Evolutionary conservation across 2,329 filamentous ascomycete genomes (phyloP).

Genomic region (Helotiales sp.): DNA sequence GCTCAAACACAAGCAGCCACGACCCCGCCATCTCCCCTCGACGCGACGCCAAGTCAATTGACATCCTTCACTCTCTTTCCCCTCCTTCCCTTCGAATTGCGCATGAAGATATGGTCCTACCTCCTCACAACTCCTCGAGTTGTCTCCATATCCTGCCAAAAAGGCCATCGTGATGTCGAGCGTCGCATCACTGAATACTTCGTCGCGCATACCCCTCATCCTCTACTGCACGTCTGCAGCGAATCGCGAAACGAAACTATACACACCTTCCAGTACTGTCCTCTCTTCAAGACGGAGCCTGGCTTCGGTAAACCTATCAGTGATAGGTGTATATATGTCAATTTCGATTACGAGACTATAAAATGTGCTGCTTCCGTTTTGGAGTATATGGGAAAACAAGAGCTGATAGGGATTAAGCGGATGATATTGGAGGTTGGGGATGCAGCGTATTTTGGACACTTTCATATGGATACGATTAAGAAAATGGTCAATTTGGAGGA

Average conservation of each 20-base stretch:
- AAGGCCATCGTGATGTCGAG: slow-evolving; percentile 1
- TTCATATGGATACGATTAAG: slow-evolving; percentile 26
- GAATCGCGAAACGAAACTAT: slow-evolving; percentile 34
- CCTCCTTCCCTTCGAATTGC: slow-evolving; percentile 30
- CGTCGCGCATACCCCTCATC: slow-evolving; percentile 25
- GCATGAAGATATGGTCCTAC: slow-evolving; percentile 30
- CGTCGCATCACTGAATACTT: slow-evolving; percentile 19
- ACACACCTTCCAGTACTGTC: slow-evolving; percentile 16
- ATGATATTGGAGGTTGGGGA: slow-evolving; percentile 28
- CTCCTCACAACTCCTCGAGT: slow-evolving; percentile 19
- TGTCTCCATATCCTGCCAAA: slow-evolving; percentile 23
- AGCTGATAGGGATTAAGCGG: slow-evolving; percentile 16
- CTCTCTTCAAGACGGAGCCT: slow-evolving; percentile 3
- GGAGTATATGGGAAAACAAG: slow-evolving; percentile 17
- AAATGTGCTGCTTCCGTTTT: slow-evolving; percentile 22
- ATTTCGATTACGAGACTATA: slow-evolving; percentile 23
- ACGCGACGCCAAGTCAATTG: slow-evolving; percentile 4
- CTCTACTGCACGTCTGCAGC: slow-evolving; percentile 30
- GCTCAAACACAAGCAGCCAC: neutral
- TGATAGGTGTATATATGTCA: slow-evolving; percentile 23
- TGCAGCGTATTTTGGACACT: slow-evolving; percentile 30
- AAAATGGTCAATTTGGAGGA: slow-evolving; percentile 26
- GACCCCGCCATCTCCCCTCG: neutral
- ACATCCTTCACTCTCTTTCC: slow-evolving; percentile 24
- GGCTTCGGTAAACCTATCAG: slow-evolving; percentile 18